These are phyloP conservation scores for Ceratobasidium sp. DNA, from an alignment of 1,284 basidiomycete genomes.

Conservation along the genomic window DNA sequence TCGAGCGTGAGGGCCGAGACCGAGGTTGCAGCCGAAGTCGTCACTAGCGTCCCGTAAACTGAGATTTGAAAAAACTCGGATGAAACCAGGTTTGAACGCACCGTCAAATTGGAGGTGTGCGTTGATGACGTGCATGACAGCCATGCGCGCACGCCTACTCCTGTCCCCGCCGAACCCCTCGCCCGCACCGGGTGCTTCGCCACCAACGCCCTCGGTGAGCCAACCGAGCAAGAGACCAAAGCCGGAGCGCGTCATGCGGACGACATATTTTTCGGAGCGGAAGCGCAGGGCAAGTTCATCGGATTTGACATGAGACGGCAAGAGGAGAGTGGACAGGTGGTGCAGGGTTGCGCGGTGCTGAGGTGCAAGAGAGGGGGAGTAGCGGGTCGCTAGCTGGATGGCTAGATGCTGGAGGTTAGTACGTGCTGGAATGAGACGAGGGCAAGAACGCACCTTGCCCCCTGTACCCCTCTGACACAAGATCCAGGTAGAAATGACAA, in stretches of 20 bases:
- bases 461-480: slow-evolving; percentile 90
- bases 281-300: slow-evolving; percentile 88
- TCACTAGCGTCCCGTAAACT: slow-evolving; percentile 61
- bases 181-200: slow-evolving; percentile 83
- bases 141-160: slow-evolving; percentile 79
- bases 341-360: slow-evolving; percentile 80
- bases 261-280: slow-evolving; percentile 88
- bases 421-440: slow-evolving; percentile 2
- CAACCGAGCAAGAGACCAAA: slow-evolving; percentile 94
- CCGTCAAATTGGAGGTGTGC: slow-evolving; percentile 92
- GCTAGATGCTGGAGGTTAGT: slow-evolving; percentile 59
- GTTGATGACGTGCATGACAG: slow-evolving; percentile 94
- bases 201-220: slow-evolving; percentile 92
- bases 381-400: slow-evolving; percentile 77
- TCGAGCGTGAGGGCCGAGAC: slow-evolving; percentile 76
- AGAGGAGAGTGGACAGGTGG: slow-evolving; percentile 82
- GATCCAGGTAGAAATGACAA: slow-evolving; percentile 95
- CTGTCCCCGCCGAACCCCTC: slow-evolving; percentile 80
- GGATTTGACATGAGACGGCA: slow-evolving; percentile 86
- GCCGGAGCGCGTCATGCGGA: slow-evolving; percentile 91
- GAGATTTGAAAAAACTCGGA: slow-evolving; percentile 51
- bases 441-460: slow-evolving; percentile 76
- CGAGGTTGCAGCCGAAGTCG: slow-evolving; percentile 72
- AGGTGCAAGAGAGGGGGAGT: slow-evolving; percentile 75
- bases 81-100: slow-evolving; percentile 56